Percentiles rank a stretch among this genome's conserved stretches.
These are phyloP conservation scores for Agroathelia rolfsii DNA, from an alignment of 1,284 basidiomycete genomes.

Conservation along the genomic window DNA sequence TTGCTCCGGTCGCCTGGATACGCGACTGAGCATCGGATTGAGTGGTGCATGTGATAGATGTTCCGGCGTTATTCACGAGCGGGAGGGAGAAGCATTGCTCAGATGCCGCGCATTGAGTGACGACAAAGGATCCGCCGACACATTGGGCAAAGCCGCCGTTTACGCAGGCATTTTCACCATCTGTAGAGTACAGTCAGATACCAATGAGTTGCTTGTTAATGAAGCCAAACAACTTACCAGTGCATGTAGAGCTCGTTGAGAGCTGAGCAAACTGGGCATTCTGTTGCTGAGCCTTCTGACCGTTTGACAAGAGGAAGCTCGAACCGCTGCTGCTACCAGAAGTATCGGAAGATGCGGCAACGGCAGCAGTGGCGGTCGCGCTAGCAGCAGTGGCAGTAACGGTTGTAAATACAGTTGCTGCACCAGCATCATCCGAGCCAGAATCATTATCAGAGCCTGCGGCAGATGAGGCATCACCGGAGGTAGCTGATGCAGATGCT, in stretches of 20 bases:
- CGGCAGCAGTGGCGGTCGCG: slow-evolving; percentile 10
- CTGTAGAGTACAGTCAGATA: too few relatives aligned
- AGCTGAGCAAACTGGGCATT: slow-evolving; percentile 40
- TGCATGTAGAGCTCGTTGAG: slow-evolving; percentile 29
- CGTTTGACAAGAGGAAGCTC: slow-evolving; percentile 23
- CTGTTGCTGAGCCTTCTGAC: slow-evolving; percentile 37
- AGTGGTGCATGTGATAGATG: slow-evolving; percentile 46
- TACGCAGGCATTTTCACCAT: slow-evolving; percentile 31
- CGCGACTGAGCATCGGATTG: slow-evolving; percentile 38
- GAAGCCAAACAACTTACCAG: slow-evolving; percentile 10
- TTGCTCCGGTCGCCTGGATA: slow-evolving; percentile 42
- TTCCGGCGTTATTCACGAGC: slow-evolving; percentile 46
- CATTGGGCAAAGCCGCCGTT: slow-evolving; percentile 30
- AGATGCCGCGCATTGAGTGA: slow-evolving; percentile 29
- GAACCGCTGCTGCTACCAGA: background rate
- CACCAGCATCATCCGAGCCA: slow-evolving; percentile 4
- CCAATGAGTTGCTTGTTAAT: slow-evolving; percentile 4
- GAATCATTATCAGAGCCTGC: slow-evolving; percentile 5
- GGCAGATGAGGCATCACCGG: too few relatives aligned
- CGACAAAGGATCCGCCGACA: slow-evolving; percentile 31
- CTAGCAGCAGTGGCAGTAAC: background rate
- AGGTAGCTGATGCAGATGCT: slow-evolving; percentile 32
- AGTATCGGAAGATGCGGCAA: slow-evolving; percentile 14
- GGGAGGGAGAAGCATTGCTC: slow-evolving; percentile 45
- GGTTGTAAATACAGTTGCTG: slow-evolving; percentile 4